A percentile compares a stretch with the other conserved stretches of the same genome.
These are phyloP conservation scores for Nakaseomyces delphensis DNA, from an alignment of 1,139 yeast genomes.

Conservation along the genomic window DNA sequence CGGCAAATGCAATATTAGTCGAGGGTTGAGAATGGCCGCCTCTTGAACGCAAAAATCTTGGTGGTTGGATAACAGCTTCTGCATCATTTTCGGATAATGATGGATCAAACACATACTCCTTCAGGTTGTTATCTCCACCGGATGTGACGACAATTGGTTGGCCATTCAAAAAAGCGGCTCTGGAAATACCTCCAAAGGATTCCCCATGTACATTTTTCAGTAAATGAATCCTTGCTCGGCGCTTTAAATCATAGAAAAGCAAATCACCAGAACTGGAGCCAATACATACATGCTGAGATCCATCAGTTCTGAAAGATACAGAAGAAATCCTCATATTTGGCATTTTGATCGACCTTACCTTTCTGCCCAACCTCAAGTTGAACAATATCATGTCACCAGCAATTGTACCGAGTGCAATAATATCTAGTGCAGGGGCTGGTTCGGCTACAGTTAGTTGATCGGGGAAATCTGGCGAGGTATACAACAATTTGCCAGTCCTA, in stretches of 20 bases:
- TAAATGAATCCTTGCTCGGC: slow-evolving; percentile 63
- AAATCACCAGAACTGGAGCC: slow-evolving; percentile 77
- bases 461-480: slow-evolving; percentile 46
- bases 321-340: slow-evolving; percentile 55
- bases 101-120: slow-evolving; percentile 92
- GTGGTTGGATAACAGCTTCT: slow-evolving; percentile 62
- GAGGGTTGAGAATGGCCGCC: slow-evolving; percentile 98
- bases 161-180: slow-evolving; percentile 72
- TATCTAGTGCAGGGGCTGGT: slow-evolving; percentile 78
- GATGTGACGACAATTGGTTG: slow-evolving; percentile 87
- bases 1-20: slow-evolving; percentile 64
- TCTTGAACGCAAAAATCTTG: slow-evolving; percentile 82
- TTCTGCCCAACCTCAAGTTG: slow-evolving; percentile 59
- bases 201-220: slow-evolving; percentile 68
- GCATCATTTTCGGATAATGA: slow-evolving; percentile 59
- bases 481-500: slow-evolving; percentile 67
- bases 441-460: slow-evolving; percentile 55
- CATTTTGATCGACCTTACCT: slow-evolving; percentile 50
- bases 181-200: slow-evolving; percentile 70
- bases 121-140: slow-evolving; percentile 85
- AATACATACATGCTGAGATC: slow-evolving; percentile 72
- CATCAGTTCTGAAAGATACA: slow-evolving; percentile 87
- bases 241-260: slow-evolving; percentile 73
- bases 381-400: slow-evolving; percentile 59
- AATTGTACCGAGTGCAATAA: slow-evolving; percentile 68